Evolutionary conservation across 2,329 filamentous ascomycete species (phyloP).

Genomic region (Venturiaceae sp.): DNA sequence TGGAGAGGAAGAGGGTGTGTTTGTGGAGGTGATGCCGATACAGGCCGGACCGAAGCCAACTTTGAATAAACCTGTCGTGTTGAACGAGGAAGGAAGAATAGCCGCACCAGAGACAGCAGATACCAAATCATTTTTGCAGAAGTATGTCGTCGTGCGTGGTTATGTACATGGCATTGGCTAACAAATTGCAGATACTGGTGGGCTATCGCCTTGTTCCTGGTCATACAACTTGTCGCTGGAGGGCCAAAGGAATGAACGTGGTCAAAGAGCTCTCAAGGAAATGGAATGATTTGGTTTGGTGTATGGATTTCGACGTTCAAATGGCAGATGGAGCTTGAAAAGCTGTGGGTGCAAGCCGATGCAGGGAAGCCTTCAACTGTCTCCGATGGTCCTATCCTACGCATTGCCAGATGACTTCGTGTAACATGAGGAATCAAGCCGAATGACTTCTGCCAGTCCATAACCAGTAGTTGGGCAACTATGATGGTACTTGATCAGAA

Average conservation of each 20-base stretch:
- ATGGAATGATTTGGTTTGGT: too few relatives aligned
- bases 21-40: conserved; percentile 12
- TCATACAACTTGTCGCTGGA: conserved; percentile 34
- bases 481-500: too few relatives aligned
- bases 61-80: conserved; percentile 43
- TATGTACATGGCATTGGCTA: background rate
- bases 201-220: conserved; percentile 36
- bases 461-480: too few relatives aligned
- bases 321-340: too few relatives aligned
- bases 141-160: conserved; percentile 25
- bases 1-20: background rate
- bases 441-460: too few relatives aligned
- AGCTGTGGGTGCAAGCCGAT: too few relatives aligned
- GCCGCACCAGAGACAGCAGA: conserved; percentile 32
- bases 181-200: conserved; percentile 36
- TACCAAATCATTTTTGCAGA: conserved; percentile 41
- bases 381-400: too few relatives aligned
- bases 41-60: conserved; percentile 29
- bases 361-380: too few relatives aligned
- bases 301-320: background rate
- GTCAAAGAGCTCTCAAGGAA: background rate
- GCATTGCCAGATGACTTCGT: too few relatives aligned
- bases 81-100: conserved; percentile 46
- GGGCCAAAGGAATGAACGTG: conserved; percentile 19
- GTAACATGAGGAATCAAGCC: too few relatives aligned